phyloP scores from a whole-genome alignment of 257 asterid species.

The Linderniella brevidens region DNA sequence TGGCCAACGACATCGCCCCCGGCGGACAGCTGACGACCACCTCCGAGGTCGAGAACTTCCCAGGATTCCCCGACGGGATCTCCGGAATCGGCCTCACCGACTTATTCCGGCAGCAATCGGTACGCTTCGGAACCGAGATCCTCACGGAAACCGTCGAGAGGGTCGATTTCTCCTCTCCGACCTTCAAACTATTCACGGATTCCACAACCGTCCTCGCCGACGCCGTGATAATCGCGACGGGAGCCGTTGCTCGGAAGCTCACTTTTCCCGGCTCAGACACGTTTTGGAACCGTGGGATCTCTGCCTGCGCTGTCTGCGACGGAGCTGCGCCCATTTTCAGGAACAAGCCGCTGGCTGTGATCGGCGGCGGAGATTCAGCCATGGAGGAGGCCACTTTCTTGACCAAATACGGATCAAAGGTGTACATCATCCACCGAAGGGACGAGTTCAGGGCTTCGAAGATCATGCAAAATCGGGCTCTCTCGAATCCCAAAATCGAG shows the following conservation, averaged over 20 bases:
- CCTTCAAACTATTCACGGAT: slow-evolving; percentile 54
- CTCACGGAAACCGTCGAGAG: slow-evolving; percentile 59
- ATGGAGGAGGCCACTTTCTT: slow-evolving; percentile 95
- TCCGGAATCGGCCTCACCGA: slow-evolving; percentile 67
- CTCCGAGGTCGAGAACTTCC: slow-evolving; percentile 86
- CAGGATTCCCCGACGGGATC: slow-evolving; percentile 81
- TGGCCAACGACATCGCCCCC: slow-evolving; percentile 95
- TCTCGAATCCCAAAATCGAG: slow-evolving; percentile 49
- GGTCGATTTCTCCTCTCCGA: slow-evolving; percentile 37
- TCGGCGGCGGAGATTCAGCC: slow-evolving; percentile 98
- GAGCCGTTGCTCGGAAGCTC: slow-evolving; percentile 76
- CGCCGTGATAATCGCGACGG: slow-evolving; percentile 65
- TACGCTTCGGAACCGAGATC: slow-evolving; percentile 50
- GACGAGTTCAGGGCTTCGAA: slow-evolving; percentile 81
- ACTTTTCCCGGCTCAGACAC: slow-evolving; percentile 49
- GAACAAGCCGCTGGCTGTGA: slow-evolving; percentile 69
- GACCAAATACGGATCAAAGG: slow-evolving; percentile 78
- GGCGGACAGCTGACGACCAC: slow-evolving; percentile 97
- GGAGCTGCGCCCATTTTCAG: slow-evolving; percentile 94
- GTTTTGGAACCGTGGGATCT: slow-evolving; percentile 86
- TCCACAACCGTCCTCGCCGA: slow-evolving; percentile 58
- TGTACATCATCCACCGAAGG: slow-evolving; percentile 73
- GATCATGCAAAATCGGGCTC: slow-evolving; percentile 71
- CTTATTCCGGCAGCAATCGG: slow-evolving; percentile 43
- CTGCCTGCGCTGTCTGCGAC: slow-evolving; percentile 94